Conservation (phyloP, 805 yeast species). For the Naumovozyma dairenensis region DNA sequence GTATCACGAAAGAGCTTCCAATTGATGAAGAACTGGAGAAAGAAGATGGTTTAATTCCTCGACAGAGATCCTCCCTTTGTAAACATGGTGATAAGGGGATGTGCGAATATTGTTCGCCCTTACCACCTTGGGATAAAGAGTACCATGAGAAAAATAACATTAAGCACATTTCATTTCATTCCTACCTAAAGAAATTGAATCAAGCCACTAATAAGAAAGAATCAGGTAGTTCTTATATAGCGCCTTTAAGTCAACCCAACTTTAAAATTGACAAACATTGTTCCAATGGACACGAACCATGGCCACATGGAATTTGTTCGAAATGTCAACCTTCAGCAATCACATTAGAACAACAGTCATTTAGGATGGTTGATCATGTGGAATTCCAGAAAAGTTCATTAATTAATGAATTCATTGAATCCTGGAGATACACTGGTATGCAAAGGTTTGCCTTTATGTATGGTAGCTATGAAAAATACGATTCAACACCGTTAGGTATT, state of each 20-base stretch:
- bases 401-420: slow-evolving; percentile 74
- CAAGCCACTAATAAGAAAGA: slow-evolving; percentile 54
- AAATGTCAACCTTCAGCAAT: slow-evolving; percentile 96
- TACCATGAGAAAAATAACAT: slow-evolving; percentile 68
- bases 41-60: slow-evolving; percentile 60
- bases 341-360: slow-evolving; percentile 79
- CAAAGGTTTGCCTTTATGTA: slow-evolving; percentile 82
- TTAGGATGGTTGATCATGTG: slow-evolving; percentile 95
- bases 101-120: slow-evolving; percentile 95
- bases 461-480: slow-evolving; percentile 72
- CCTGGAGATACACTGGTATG: slow-evolving; percentile 82
- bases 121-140: slow-evolving; percentile 87
- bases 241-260: slow-evolving; percentile 67
- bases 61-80: slow-evolving; percentile 57
- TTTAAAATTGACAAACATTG: slow-evolving; percentile 57
- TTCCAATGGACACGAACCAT: slow-evolving; percentile 75
- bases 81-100: slow-evolving; percentile 87
- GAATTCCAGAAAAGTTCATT: slow-evolving; percentile 71
- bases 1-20: slow-evolving; percentile 40
- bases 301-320: slow-evolving; percentile 92
- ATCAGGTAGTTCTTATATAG: slow-evolving; percentile 56
- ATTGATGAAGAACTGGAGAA: slow-evolving; percentile 61
- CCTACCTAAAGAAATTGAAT: slow-evolving; percentile 65
- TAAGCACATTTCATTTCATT: slow-evolving; percentile 82
- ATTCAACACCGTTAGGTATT: slow-evolving; percentile 73